Conservation (phyloP, 768 basidiomycete genomes). For the Antrodiella citrinella region DNA sequence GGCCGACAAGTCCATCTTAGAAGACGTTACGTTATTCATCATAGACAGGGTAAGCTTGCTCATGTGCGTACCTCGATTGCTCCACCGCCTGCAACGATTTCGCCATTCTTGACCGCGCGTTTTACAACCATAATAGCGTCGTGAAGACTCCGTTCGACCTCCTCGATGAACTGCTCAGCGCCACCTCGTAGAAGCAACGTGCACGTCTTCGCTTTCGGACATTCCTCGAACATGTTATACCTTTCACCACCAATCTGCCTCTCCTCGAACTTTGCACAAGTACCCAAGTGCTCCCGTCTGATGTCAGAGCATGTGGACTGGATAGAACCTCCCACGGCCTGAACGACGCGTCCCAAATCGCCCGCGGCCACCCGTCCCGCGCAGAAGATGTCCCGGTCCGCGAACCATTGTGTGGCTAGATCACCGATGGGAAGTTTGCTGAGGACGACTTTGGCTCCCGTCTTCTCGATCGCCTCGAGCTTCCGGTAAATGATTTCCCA, state of each 20-base stretch:
- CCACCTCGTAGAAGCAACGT: constrained; percentile 92
- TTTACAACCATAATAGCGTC: constrained; percentile 99
- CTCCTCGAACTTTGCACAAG: constrained; percentile 91
- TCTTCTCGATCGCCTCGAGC: constrained; percentile 89
- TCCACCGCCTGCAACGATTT: constrained; percentile 96
- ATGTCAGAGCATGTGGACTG: constrained; percentile 97
- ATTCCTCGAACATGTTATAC: constrained; percentile 92
- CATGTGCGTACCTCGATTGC: constrained; percentile 73
- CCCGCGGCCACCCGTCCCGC: constrained; percentile 89
- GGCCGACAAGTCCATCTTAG: constrained; percentile 94
- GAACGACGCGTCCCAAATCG: constrained; percentile 89
- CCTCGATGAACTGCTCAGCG: constrained; percentile 98
- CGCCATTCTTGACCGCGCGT: constrained; percentile 89
- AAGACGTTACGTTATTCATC: not conserved
- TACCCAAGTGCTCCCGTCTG: constrained; percentile 79
- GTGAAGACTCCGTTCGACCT: constrained; percentile 94
- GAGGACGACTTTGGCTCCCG: constrained; percentile 94
- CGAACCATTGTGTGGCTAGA: constrained; percentile 98
- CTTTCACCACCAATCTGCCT: constrained; percentile 94
- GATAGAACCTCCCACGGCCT: constrained; percentile 90
- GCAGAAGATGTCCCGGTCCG: constrained; percentile 97
- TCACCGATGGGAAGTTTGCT: constrained; percentile 99
- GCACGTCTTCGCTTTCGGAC: constrained; percentile 91
- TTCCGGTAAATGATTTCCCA: constrained; percentile 99
- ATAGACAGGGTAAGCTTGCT: too few relatives aligned